Conservation (phyloP, 805 yeast species). For the Yamadazyma laniorum region DNA sequence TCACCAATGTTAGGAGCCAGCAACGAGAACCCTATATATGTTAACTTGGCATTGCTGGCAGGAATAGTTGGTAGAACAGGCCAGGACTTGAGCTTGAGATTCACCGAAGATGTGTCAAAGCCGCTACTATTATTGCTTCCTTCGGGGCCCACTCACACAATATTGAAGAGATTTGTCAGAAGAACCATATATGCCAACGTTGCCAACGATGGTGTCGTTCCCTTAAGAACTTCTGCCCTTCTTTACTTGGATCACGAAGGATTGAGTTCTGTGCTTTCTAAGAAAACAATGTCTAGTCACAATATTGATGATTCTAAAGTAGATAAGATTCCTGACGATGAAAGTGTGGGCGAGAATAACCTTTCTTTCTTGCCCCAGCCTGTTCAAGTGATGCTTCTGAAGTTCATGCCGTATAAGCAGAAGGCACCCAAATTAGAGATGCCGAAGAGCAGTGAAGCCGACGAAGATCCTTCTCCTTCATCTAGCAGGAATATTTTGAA, state of each 20-base stretch:
- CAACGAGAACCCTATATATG: constrained; percentile 83
- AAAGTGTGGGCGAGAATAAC: constrained; percentile 10
- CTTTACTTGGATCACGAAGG: constrained; percentile 85
- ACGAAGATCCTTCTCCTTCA: constrained; percentile 11
- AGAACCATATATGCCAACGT: constrained; percentile 89
- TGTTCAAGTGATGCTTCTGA: constrained; percentile 37
- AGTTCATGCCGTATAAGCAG: constrained; percentile 43
- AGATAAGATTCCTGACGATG: constrained; percentile 15
- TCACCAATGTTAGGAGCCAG: constrained; percentile 87
- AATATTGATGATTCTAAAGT: constrained; percentile 12
- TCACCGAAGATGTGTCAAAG: constrained; percentile 39
- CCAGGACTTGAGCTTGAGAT: constrained; percentile 74
- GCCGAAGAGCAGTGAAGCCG: constrained; percentile 12
- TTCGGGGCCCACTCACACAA: constrained; percentile 64
- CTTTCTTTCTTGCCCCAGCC: constrained; percentile 19
- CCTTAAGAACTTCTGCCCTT: constrained; percentile 84
- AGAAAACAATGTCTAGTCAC: constrained; percentile 19
- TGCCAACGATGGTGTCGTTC: constrained; percentile 93
- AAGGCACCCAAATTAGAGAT: constrained; percentile 11
- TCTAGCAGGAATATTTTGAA: constrained; percentile 14
- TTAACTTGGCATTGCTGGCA: constrained; percentile 77
- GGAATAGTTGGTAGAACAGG: constrained; percentile 95
- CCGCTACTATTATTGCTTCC: constrained; percentile 80
- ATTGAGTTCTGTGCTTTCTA: constrained; percentile 16
- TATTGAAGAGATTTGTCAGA: constrained; percentile 60